Conservation (phyloP, 208 protist species). For the Porcisia deanei region DNA sequence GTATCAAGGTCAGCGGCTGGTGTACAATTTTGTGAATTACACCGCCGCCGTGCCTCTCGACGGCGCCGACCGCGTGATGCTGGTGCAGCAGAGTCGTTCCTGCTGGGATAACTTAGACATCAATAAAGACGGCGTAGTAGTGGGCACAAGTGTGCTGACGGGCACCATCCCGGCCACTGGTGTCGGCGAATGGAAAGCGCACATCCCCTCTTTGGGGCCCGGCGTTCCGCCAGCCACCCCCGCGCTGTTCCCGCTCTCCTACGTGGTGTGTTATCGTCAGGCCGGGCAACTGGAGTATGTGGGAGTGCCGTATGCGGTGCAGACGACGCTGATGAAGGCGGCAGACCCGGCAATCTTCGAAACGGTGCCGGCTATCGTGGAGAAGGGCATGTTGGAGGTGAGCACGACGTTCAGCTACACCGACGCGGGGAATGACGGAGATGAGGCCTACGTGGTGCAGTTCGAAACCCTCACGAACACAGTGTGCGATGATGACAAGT, state of each 20-base stretch:
- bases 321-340: slow-evolving; percentile 20
- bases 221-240: slow-evolving; percentile 29
- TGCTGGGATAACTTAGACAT: slow-evolving; percentile 77
- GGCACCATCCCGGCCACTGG: slow-evolving; percentile 7
- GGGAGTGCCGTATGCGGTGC: slow-evolving; percentile 43
- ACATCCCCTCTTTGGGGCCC: slow-evolving; percentile 86
- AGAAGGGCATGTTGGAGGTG: slow-evolving; percentile 58
- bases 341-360: slow-evolving; percentile 61
- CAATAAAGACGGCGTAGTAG: slow-evolving; percentile 34
- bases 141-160: slow-evolving; percentile 32
- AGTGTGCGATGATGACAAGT: slow-evolving; percentile 63
- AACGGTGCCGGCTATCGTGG: slow-evolving; percentile 48
- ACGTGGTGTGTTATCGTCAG: slow-evolving; percentile 83
- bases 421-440: slow-evolving; percentile 33
- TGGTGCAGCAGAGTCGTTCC: slow-evolving; percentile 49
- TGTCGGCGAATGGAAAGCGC: slow-evolving; percentile 46
- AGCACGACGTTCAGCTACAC: slow-evolving; percentile 58
- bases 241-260: slow-evolving; percentile 64
- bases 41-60: slow-evolving; percentile 26
- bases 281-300: slow-evolving; percentile 76
- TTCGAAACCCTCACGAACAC: slow-evolving; percentile 63
- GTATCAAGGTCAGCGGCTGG: slow-evolving; percentile 83
- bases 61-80: slow-evolving; percentile 61
- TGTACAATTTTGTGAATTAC: slow-evolving; percentile 56
- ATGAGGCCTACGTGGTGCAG: slow-evolving; percentile 76